A percentile compares a stretch with the other conserved stretches of the same genome.
Evolutionary conservation across 169 alveolate species (phyloP).

Genomic region (Eimeria tenella): DNA sequence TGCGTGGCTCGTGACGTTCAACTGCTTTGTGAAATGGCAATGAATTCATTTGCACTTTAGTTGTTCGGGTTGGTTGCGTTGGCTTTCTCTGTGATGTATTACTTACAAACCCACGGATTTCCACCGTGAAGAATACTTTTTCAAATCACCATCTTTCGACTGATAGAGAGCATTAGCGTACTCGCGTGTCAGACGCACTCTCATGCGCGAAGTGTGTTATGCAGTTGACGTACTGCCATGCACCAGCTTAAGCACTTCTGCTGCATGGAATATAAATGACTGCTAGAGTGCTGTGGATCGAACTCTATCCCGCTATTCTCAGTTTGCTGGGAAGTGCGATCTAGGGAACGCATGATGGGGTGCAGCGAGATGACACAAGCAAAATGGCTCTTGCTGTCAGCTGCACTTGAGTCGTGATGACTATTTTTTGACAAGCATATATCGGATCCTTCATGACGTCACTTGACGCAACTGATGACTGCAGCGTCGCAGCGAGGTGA

Average conservation of each 20-base stretch:
- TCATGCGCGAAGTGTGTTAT: neutral
- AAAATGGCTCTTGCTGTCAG: neutral
- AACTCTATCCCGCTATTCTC: constrained; percentile 64
- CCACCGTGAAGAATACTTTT: neutral
- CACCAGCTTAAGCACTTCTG: neutral
- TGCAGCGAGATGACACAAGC: neutral
- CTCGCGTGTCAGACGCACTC: no score
- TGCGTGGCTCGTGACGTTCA: neutral
- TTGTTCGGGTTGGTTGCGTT: no score
- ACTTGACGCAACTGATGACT: constrained; percentile 1
- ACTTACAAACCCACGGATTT: neutral
- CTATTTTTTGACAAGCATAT: constrained; percentile 39
- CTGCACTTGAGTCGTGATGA: constrained; percentile 37
- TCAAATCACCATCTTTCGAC: constrained; percentile 61
- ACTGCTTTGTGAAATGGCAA: no score
- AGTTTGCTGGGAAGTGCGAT: constrained; percentile 25
- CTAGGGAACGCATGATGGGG: constrained; percentile 63
- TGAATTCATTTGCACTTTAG: no score
- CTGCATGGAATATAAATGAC: constrained; percentile 37
- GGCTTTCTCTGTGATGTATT: constrained; percentile 19
- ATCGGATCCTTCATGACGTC: constrained; percentile 35
- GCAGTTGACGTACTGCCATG: constrained; percentile 65
- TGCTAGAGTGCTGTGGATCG: neutral
- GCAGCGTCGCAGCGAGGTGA: neutral
- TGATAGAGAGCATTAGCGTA: neutral